These are phyloP conservation scores for Phytophthora tubulina DNA, from an alignment of 352 stramenopile genomes.

Conservation along the genomic window DNA sequence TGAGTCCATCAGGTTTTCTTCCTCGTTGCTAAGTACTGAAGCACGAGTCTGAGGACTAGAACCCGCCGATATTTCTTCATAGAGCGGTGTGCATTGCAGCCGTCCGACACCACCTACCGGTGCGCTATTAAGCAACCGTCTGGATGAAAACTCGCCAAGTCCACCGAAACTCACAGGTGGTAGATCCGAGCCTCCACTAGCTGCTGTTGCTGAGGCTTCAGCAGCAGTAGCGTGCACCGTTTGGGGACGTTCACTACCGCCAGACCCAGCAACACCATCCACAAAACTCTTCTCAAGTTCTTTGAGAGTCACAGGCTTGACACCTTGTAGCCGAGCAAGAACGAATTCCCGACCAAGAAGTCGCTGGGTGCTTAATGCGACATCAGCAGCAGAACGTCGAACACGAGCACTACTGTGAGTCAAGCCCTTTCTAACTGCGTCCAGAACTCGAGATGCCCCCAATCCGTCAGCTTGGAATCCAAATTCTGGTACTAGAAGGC, in stretches of 20 bases:
- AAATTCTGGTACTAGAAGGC: slow-evolving; percentile 80
- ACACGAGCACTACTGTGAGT: slow-evolving; percentile 76
- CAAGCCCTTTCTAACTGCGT: slow-evolving; percentile 56
- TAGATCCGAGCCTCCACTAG: slow-evolving; percentile 30
- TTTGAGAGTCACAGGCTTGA: slow-evolving; percentile 82
- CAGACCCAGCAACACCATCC: slow-evolving; percentile 41
- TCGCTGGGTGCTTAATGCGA: slow-evolving; percentile 80
- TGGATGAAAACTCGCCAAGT: slow-evolving; percentile 40
- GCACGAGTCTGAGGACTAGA: slow-evolving; percentile 25
- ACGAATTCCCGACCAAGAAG: slow-evolving; percentile 80
- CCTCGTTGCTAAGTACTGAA: slow-evolving; percentile 76
- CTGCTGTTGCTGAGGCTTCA: slow-evolving; percentile 23
- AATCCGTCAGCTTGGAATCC: slow-evolving; percentile 78
- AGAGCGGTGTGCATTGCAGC: slow-evolving; percentile 64
- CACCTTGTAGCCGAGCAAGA: slow-evolving; percentile 71
- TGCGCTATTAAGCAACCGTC: slow-evolving; percentile 72
- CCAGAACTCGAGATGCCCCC: slow-evolving; percentile 64
- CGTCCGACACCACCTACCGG: slow-evolving; percentile 71
- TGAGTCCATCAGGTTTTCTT: slow-evolving; percentile 87
- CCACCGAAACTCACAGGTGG: slow-evolving; percentile 60
- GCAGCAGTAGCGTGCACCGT: slow-evolving; percentile 63
- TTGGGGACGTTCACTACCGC: slow-evolving; percentile 55
- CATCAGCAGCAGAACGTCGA: slow-evolving; percentile 76
- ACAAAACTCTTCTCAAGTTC: slow-evolving; percentile 89
- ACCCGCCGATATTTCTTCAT: slow-evolving; percentile 19